Evolutionary conservation across 208 protist species (phyloP).

Genomic region (Leishmania tarentolae): DNA sequence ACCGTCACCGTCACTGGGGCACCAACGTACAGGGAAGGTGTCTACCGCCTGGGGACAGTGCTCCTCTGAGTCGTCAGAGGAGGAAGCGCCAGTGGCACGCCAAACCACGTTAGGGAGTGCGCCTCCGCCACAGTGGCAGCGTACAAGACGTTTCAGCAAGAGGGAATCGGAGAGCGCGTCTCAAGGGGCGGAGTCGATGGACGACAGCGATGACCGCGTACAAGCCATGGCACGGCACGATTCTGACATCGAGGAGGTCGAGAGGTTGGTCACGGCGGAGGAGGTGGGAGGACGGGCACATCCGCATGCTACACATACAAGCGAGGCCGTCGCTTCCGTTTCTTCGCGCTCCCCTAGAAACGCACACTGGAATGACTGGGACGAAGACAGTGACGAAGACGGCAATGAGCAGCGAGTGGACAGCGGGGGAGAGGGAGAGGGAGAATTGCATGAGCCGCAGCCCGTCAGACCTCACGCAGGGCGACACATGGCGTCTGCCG

Average conservation of each 20-base stretch:
- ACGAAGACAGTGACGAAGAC: slow-evolving; percentile 24
- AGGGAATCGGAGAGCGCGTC: background rate
- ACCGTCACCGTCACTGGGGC: background rate
- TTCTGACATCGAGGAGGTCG: slow-evolving; percentile 2
- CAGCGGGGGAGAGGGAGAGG: background rate
- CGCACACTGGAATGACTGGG: slow-evolving; percentile 36
- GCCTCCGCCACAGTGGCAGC: background rate
- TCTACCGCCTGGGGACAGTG: background rate
- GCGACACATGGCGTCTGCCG: background rate
- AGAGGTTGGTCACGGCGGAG: background rate
- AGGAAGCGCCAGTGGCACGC: slow-evolving; percentile 6
- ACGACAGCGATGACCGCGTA: slow-evolving; percentile 6
- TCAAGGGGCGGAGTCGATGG: background rate
- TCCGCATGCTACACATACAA: background rate
- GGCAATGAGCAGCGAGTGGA: slow-evolving; percentile 14
- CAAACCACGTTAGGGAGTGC: background rate
- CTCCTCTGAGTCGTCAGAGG: background rate
- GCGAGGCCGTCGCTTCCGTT: background rate
- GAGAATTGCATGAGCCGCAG: background rate
- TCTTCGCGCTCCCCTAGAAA: slow-evolving; percentile 2
- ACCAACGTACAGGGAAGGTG: background rate
- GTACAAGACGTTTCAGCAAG: too few relatives aligned
- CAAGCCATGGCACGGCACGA: background rate
- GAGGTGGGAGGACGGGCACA: background rate
- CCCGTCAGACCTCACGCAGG: background rate